Evolutionary conservation across 208 protist genomes (phyloP).

Genomic region (Trypanosoma congolense): DNA sequence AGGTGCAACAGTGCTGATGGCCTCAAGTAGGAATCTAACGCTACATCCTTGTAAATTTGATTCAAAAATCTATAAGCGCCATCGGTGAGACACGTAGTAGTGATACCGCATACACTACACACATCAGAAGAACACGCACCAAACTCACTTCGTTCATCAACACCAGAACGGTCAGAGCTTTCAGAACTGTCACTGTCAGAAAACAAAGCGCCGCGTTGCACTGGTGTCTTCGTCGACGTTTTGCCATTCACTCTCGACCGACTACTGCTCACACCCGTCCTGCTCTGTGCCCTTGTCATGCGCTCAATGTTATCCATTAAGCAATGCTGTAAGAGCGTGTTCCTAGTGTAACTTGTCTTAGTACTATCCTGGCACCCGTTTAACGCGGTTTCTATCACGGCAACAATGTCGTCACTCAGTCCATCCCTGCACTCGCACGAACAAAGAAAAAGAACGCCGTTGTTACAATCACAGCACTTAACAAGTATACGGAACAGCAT

Average conservation of each 20-base stretch:
- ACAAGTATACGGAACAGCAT: conserved; percentile 50
- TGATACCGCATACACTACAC: conserved; percentile 52
- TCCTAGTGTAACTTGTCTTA: conserved; percentile 14
- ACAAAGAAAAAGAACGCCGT: conserved; percentile 68
- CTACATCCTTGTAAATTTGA: conserved; percentile 53
- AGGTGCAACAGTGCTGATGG: conserved; percentile 46
- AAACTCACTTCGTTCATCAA: no score
- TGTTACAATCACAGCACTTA: conserved; percentile 35
- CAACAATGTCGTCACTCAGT: conserved; percentile 43
- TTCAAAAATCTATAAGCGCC: conserved; percentile 34
- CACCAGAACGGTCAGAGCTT: no score
- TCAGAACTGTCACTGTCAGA: no score
- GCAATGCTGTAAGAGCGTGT: conserved; percentile 16
- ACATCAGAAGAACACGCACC: no score
- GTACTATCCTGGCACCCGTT: conserved; percentile 16
- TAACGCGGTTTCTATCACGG: conserved; percentile 30
- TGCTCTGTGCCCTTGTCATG: background rate
- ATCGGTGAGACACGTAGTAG: conserved; percentile 27
- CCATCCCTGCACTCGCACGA: conserved; percentile 35
- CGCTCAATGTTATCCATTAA: conserved; percentile 8
- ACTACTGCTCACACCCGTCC: background rate
- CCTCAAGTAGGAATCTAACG: conserved; percentile 6
- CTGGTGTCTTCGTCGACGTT: background rate
- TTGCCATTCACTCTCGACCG: background rate
- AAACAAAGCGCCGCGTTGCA: no score